Base-by-base conservation (phyloP, 2,329 filamentous ascomycete species). In the Neopestalotiopsis sp. region DNA sequence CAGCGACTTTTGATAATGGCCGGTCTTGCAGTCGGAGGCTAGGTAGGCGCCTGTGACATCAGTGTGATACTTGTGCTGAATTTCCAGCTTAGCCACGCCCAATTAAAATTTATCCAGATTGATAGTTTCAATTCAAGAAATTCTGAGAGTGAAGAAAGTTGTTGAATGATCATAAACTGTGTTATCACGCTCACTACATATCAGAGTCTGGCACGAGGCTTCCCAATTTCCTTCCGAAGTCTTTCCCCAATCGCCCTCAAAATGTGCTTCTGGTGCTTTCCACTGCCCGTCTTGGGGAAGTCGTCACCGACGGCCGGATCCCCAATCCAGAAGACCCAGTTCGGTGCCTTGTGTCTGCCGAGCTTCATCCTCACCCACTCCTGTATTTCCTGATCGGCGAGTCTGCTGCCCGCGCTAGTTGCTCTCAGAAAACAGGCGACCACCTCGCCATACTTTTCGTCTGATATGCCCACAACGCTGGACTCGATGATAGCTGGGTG, bases 261-360 rank as follows among this genome's bases (percentile, higher is more conserved):
- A 28, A 59, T 28, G 17, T 59, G 57, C 83, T 98, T 98, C 83
- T 97, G 94, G 68, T 98, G 95, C 88, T 99, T 99, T 34, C 95
- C 95, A 79, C 94, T 97, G 5, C 94, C 93, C 49, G 96, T 99
- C 87, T 97, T 97, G 24, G 95, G 95, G 78, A 93, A 96, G n/a
- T 90, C 88, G 0, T 91, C 17, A 12, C 57, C 57, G 57, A 34
- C 30, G 4, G 17, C 57, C 5, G 24, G 24, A 28, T 2, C 86
- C 83, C 87, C 86, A 0, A 93, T 85, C 88, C 93, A 97, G 77
- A 97, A 97, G n/a, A 98, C 88, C 77, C 95, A 89, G 80, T 93
- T 96, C 0, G 95, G 95, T 65, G 94, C 93, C 77, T 98, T 89
- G 80, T 95, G 92, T 72, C 89, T 89, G 34, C 87, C 88, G 70